Conservation (phyloP, 2,329 filamentous ascomycete species). For the Botryotinia convoluta region DNA sequence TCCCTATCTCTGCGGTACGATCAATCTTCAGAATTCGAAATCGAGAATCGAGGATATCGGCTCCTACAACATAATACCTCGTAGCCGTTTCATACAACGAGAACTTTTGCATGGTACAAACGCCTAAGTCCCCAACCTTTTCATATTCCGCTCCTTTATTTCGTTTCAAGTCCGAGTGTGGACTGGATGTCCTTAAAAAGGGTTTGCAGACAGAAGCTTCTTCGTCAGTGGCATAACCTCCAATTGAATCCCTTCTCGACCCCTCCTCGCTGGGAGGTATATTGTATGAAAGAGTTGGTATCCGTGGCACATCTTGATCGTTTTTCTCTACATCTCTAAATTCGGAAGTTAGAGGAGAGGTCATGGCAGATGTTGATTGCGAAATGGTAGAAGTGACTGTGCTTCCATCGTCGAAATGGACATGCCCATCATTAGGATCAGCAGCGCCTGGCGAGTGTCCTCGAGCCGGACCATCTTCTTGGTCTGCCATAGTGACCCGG, state of each 20-base stretch:
- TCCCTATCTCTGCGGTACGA: slow-evolving; percentile 74
- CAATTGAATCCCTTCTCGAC: slow-evolving; percentile 26
- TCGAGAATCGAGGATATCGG: slow-evolving; percentile 82
- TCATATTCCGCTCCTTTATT: slow-evolving; percentile 37
- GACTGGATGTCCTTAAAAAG: slow-evolving; percentile 55
- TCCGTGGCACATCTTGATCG: slow-evolving; percentile 32
- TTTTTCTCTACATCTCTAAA: slow-evolving; percentile 28
- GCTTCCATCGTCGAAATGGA: slow-evolving; percentile 33
- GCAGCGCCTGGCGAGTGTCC: slow-evolving; percentile 32
- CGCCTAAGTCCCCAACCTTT: slow-evolving; percentile 44
- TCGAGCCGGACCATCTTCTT: slow-evolving; percentile 29
- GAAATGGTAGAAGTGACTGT: slow-evolving; percentile 30
- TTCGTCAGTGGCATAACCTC: slow-evolving; percentile 53
- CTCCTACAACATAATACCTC: slow-evolving; percentile 90
- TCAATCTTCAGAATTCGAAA: slow-evolving; percentile 96
- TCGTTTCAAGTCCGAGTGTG: slow-evolving; percentile 33
- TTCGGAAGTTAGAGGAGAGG: slow-evolving; percentile 36
- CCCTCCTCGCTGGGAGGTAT: slow-evolving; percentile 25
- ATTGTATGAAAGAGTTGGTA: slow-evolving; percentile 31
- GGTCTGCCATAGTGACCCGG: slow-evolving; percentile 35
- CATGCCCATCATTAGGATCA: slow-evolving; percentile 29
- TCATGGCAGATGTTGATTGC: slow-evolving; percentile 37
- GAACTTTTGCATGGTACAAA: slow-evolving; percentile 83
- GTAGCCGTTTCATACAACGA: slow-evolving; percentile 95
- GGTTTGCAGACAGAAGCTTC: slow-evolving; percentile 57